phyloP scores from a whole-genome alignment of 208 protist genomes.

The Crithidia expoeki region DNA sequence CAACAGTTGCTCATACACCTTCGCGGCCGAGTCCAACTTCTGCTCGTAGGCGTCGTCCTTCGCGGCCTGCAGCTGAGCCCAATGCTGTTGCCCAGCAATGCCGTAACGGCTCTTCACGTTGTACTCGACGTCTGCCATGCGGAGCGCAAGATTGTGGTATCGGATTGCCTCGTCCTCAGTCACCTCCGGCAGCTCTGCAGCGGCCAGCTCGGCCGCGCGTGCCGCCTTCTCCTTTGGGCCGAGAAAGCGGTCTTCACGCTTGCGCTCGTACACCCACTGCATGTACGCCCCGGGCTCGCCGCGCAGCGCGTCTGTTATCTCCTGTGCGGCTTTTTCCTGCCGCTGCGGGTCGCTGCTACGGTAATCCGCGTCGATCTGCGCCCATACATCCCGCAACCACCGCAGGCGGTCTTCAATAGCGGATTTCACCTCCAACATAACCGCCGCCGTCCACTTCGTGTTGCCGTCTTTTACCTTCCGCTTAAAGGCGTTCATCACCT shows the following conservation, averaged over 20 bases:
- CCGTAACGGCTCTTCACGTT: constrained; percentile 75
- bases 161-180: constrained; percentile 80
- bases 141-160: constrained; percentile 65
- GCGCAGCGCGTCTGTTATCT: constrained; percentile 76
- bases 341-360: constrained; percentile 63
- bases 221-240: constrained; percentile 58
- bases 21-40: constrained; percentile 78
- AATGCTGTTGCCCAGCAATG: constrained; percentile 84
- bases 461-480: constrained; percentile 51
- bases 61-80: constrained; percentile 80
- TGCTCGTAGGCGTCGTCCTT: constrained; percentile 81
- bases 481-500: constrained; percentile 87
- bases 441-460: constrained; percentile 67
- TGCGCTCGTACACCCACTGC: constrained; percentile 84
- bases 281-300: constrained; percentile 87
- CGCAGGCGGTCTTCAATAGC: constrained; percentile 66
- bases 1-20: constrained; percentile 78
- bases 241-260: constrained; percentile 66
- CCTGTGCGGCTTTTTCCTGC: constrained; percentile 65
- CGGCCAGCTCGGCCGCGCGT: constrained; percentile 44
- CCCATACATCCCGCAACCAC: constrained; percentile 88
- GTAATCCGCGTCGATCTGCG: constrained; percentile 90
- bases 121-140: constrained; percentile 81
- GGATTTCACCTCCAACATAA: constrained; percentile 65
- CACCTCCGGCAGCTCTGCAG: constrained; percentile 73